Evolutionary conservation across 495 filamentous ascomycete genomes (phyloP).

Genomic region (Oleoguttula mirabilis): DNA sequence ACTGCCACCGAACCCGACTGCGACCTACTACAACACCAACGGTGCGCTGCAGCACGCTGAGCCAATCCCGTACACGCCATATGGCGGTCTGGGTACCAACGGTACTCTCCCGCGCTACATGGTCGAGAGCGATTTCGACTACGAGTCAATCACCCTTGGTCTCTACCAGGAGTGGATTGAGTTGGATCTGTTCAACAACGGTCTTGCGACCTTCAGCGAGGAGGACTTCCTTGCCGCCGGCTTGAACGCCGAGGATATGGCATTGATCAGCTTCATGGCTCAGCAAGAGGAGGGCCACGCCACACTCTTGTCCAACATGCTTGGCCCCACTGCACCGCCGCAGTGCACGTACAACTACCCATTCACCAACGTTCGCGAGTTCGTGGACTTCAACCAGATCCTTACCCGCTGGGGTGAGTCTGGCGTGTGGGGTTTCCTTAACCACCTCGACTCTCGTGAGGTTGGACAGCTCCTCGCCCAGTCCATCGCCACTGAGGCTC

Average conservation of each 20-base stretch:
- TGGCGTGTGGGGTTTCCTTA: conserved; percentile 66
- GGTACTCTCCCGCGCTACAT: conserved; percentile 58
- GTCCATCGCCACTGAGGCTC: conserved; percentile 70
- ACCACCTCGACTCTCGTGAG: conserved; percentile 67
- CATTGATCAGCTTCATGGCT: conserved; percentile 72
- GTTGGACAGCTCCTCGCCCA: conserved; percentile 61
- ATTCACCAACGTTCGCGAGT: conserved; percentile 63
- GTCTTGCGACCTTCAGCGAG: conserved; percentile 54
- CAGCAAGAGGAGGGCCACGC: conserved; percentile 75
- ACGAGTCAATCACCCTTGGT: conserved; percentile 37
- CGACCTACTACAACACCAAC: conserved; percentile 51
- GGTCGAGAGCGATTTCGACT: conserved; percentile 31
- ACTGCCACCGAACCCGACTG: conserved; percentile 30
- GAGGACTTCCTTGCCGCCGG: conserved; percentile 60
- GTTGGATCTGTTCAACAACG: conserved; percentile 75
- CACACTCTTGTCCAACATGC: conserved; percentile 67
- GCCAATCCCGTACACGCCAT: conserved; percentile 62
- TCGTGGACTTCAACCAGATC: conserved; percentile 77
- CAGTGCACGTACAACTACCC: conserved; percentile 80
- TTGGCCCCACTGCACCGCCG: conserved; percentile 58
- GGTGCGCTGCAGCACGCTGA: conserved; percentile 52
- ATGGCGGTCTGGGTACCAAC: conserved; percentile 71
- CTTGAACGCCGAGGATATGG: conserved; percentile 54
- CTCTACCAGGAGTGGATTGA: conserved; percentile 83
- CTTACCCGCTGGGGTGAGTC: conserved; percentile 71